These are phyloP conservation scores for Saccharomycopsis hybrid DNA, from an alignment of 1,139 yeast species.

Conservation along the genomic window DNA sequence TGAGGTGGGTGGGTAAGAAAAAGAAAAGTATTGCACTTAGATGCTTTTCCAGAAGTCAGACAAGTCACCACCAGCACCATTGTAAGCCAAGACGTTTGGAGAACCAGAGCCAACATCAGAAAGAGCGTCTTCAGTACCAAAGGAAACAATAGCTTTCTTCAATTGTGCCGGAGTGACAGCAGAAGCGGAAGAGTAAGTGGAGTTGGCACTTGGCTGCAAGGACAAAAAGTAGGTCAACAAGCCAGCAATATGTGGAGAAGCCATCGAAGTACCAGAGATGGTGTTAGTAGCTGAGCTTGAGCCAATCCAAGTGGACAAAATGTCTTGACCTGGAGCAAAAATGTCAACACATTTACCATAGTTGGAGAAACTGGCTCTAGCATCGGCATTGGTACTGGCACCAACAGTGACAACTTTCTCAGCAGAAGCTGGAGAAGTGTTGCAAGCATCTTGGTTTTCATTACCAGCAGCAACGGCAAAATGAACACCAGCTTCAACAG, in stretches of 20 bases:
- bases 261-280: constrained; percentile 98
- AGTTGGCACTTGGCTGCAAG: constrained; percentile 74
- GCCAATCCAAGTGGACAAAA: constrained; percentile 81
- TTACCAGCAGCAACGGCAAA: constrained; percentile 89
- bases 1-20: too few species aligned
- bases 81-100: constrained; percentile 83
- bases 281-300: constrained; percentile 80
- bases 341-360: constrained; percentile 82
- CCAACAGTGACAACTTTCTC: constrained; percentile 74
- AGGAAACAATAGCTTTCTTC: constrained; percentile 79
- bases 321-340: constrained; percentile 79
- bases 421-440: constrained; percentile 77
- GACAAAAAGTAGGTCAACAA: constrained; percentile 83
- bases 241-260: constrained; percentile 91
- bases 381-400: constrained; percentile 69
- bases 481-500: constrained; percentile 76
- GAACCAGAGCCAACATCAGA: constrained; percentile 74
- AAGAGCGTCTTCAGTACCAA: constrained; percentile 40
- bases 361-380: constrained; percentile 76
- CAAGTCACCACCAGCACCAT: constrained; percentile 65
- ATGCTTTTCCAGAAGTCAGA: constrained; percentile 11
- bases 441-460: constrained; percentile 79
- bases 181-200: constrained; percentile 69
- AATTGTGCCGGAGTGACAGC: constrained; percentile 76
- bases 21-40: too few species aligned